Evolutionary conservation across 106 monocot species (phyloP).

Genomic region (Dioscorea zingiberensis): DNA sequence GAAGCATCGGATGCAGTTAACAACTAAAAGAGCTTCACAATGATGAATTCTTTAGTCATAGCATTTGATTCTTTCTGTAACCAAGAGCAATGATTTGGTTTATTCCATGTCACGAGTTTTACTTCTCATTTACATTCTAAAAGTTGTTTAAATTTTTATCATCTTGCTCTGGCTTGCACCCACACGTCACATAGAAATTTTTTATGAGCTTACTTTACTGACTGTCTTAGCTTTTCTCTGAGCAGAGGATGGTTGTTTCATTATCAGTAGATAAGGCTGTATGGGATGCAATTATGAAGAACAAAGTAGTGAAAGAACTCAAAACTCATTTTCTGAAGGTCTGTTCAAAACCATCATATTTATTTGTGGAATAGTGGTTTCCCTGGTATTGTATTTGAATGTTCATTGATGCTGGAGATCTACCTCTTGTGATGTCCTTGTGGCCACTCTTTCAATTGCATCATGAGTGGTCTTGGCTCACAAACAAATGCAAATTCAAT

Average conservation of each 20-base stretch:
- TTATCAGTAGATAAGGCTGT: constrained; percentile 75
- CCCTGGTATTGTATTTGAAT: too few relatives aligned
- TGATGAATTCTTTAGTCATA: neutral
- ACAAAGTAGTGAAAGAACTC: constrained; percentile 70
- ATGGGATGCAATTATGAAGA: constrained; percentile 94
- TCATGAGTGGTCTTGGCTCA: too few relatives aligned
- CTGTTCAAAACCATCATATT: neutral
- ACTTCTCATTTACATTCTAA: neutral
- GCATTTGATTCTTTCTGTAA: neutral
- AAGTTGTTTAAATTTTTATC: neutral
- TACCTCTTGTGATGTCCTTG: too few relatives aligned
- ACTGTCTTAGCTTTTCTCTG: neutral
- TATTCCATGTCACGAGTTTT: too few relatives aligned
- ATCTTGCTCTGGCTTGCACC: neutral
- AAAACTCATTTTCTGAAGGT: constrained; percentile 57
- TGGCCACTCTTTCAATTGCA: too few relatives aligned
- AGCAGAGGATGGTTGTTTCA: constrained; percentile 69
- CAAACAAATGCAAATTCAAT: too few relatives aligned
- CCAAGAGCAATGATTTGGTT: too few relatives aligned
- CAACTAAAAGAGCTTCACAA: too few relatives aligned
- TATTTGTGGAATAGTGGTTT: neutral
- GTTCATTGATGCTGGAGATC: too few relatives aligned
- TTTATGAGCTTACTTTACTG: neutral
- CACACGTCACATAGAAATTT: neutral
- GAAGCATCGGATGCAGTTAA: too few relatives aligned